Percentiles rank a stretch among this genome's conserved stretches.
phyloP scores from a whole-genome alignment of 768 basidiomycete species.

The Russula olivacea region DNA sequence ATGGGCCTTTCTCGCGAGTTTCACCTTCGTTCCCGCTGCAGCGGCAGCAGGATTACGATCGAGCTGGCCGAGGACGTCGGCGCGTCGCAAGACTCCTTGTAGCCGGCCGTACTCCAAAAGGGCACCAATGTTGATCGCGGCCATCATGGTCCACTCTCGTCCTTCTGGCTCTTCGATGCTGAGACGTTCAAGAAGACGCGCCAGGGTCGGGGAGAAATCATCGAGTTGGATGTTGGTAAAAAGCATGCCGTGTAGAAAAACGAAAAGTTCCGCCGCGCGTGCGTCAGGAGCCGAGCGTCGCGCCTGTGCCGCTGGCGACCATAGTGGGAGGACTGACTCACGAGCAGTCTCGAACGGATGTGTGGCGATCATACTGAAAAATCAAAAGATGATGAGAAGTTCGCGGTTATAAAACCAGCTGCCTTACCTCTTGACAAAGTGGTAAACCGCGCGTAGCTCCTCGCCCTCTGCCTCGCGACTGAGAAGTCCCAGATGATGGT shows the following conservation, averaged over 20 bases:
- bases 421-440: conserved; percentile 87
- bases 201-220: conserved; percentile 75
- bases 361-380: conserved; percentile 75
- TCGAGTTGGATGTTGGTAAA: conserved; percentile 95
- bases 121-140: conserved; percentile 70
- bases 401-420: background rate
- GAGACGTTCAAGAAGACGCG: conserved; percentile 81
- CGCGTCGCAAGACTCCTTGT: conserved; percentile 60
- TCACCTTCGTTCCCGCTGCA: conserved; percentile 35
- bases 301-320: conserved; percentile 69
- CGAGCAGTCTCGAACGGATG: conserved; percentile 85
- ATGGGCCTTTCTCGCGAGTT: conserved; percentile 32
- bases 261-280: conserved; percentile 69
- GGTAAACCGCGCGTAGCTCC: conserved; percentile 82
- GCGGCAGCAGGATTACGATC: conserved; percentile 35
- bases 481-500: conserved; percentile 88
- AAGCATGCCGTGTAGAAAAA: conserved; percentile 93
- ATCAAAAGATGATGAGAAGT: conserved; percentile 5
- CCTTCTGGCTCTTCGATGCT: conserved; percentile 75
- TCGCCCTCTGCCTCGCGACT: conserved; percentile 78
- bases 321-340: conserved; percentile 85
- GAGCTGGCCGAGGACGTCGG: conserved; percentile 43
- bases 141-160: conserved; percentile 98
- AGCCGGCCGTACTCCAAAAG: conserved; percentile 85
- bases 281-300: conserved; percentile 74